Evolutionary conservation across 495 filamentous ascomycete species (phyloP), one percentile per base, ranked within the genome.

Genomic region (Darksidea phi): DNA sequence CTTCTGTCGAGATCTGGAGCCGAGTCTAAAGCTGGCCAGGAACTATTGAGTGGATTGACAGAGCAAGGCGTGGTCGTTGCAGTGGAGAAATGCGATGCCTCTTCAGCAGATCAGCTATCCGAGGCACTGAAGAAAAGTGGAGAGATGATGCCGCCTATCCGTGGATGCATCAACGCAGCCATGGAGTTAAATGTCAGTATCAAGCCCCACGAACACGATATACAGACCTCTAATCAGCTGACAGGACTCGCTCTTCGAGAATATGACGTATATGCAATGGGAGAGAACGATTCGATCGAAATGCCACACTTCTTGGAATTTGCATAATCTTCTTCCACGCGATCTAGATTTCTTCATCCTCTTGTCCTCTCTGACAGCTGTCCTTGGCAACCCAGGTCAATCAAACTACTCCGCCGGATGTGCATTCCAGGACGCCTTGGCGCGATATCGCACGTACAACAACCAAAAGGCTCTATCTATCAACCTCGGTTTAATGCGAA

Each of bases 341-440:
- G 12, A n/a, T 15, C 55, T 64, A 12, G 60, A 64, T 26, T 64
- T 64, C 47, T 64, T 64, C 56, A 41, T 41, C 12, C 17, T 55
- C n/a, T 42, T 64, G 5, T 64, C 60, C 1, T 49, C 36, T 18
- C 17, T 61, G 13, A 13, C 56, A 6, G 43, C 26, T 32, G 12
- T 59, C 42, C 13, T 64, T 25, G 60, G 60, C 25, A 17, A 59
- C 12, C 18, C 13, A 13, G 54, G 42, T 7, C 60, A 64, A 36
- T 37, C 42, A n/a, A 64, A 64, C 45, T 64, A 64, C 47, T 38
- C 45, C 7, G 60, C 60, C 34, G 60, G 26, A 8, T 60, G 55
- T 47, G 12, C 43, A 12, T 64, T 26, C 55, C 60, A 23, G 3
- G 60, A 66, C 47, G 42, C 41, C 20, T 45, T 64, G 34, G 34